Evolutionary conservation across 2,329 filamentous ascomycete species (phyloP).

Genomic region (Colletotrichum chrysophilum): DNA sequence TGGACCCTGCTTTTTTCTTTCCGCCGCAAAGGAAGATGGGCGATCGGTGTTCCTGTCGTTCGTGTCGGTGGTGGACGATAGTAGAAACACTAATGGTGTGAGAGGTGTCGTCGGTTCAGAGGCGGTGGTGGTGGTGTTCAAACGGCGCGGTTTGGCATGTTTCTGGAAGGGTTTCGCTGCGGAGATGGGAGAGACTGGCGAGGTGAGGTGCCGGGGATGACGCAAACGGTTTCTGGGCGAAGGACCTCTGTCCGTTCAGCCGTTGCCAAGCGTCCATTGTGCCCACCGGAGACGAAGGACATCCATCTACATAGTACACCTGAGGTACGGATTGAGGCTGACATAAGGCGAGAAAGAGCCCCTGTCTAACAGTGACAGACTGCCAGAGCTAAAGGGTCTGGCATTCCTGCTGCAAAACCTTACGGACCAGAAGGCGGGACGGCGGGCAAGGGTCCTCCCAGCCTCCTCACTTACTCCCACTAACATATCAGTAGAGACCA

Average conservation of each 20-base stretch:
- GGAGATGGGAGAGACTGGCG: neutral
- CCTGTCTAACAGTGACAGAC: neutral
- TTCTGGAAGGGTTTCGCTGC: neutral
- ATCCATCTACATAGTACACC: neutral
- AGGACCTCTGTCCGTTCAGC: neutral
- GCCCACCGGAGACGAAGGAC: neutral
- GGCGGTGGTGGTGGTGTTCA: neutral
- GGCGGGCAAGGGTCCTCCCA: neutral
- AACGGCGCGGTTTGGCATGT: neutral
- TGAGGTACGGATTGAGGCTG: neutral
- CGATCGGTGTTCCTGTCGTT: neutral
- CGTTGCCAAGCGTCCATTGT: neutral
- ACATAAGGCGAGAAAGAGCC: neutral
- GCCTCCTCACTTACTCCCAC: neutral
- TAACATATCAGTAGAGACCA: neutral
- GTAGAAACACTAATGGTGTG: neutral
- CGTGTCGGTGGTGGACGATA: neutral
- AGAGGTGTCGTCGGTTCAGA: neutral
- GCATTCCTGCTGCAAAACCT: neutral
- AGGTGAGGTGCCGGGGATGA: neutral
- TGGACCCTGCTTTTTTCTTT: conserved; percentile 4
- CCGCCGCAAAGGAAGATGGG: neutral
- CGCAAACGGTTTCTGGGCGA: neutral
- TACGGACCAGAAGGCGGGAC: neutral
- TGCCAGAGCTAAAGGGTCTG: neutral